A percentile compares a stretch with the other conserved stretches of the same genome.
Conservation (phyloP, 2,329 filamentous ascomycete genomes). For the Ophiocordyceps sinensis region DNA sequence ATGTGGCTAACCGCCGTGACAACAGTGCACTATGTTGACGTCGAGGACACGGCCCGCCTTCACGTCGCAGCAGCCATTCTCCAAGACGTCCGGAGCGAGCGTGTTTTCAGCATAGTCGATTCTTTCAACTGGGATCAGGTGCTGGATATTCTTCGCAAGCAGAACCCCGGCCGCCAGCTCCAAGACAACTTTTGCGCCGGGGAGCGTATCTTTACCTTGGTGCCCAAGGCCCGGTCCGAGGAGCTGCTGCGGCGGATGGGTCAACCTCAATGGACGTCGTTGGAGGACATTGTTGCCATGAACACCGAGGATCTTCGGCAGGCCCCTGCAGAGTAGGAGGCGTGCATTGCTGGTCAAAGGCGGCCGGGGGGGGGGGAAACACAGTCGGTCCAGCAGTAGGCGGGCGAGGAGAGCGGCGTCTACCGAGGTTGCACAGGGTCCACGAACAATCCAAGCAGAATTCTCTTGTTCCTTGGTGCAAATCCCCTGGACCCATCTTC, state of each 20-base stretch:
- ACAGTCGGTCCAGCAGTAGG: too few species aligned
- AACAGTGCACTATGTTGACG: constrained; percentile 29
- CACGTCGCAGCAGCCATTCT: constrained; percentile 37
- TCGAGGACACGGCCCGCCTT: constrained; percentile 32
- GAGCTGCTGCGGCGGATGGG: constrained; percentile 6
- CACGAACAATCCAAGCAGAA: too few species aligned
- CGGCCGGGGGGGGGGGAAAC: too few species aligned
- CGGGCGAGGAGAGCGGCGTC: too few species aligned
- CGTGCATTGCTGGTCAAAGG: too few species aligned
- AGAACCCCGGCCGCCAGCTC: constrained; percentile 7
- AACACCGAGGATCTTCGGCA: too few species aligned
- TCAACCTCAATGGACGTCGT: constrained; percentile 5
- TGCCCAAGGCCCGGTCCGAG: constrained; percentile 6
- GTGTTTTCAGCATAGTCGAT: constrained; percentile 37
- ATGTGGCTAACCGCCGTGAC: background rate
- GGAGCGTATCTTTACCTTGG: constrained; percentile 2
- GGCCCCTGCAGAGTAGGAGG: too few species aligned
- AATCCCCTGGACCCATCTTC: too few species aligned
- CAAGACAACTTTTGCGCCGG: constrained; percentile 10
- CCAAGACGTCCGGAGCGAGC: constrained; percentile 27
- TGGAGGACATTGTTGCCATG: constrained; percentile 2
- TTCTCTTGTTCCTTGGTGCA: too few species aligned
- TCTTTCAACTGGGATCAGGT: constrained; percentile 31
- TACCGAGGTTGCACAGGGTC: too few species aligned
- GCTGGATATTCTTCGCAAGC: constrained; percentile 11